Conservation (phyloP, 2,329 filamentous ascomycete species). For the Saccharata proteae region DNA sequence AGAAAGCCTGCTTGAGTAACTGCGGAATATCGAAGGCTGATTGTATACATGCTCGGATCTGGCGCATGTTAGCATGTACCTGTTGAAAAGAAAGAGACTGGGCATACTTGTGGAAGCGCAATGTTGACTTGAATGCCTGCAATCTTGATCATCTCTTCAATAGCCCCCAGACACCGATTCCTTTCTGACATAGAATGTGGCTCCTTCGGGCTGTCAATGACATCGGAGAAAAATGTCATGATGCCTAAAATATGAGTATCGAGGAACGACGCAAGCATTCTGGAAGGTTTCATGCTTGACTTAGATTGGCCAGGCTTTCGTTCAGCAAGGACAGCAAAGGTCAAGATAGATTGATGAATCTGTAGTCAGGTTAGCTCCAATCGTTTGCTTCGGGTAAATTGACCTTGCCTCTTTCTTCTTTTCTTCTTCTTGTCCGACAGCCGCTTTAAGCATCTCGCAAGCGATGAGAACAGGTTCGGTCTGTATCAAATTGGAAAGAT, state of each 20-base stretch:
- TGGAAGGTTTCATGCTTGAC: slow-evolving; percentile 34
- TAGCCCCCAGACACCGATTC: slow-evolving; percentile 63
- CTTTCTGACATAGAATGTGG: slow-evolving; percentile 55
- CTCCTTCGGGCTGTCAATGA: slow-evolving; percentile 56
- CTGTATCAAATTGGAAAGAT: slow-evolving; percentile 57
- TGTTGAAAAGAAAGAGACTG: background rate
- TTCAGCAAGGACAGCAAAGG: slow-evolving; percentile 37
- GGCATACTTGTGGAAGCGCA: slow-evolving; percentile 68
- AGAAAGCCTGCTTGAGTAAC: slow-evolving; percentile 68
- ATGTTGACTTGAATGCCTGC: slow-evolving; percentile 61
- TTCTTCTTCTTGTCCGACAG: slow-evolving; percentile 52
- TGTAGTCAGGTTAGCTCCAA: slow-evolving; percentile 10
- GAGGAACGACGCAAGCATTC: slow-evolving; percentile 61
- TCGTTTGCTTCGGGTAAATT: too few species aligned
- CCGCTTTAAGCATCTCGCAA: slow-evolving; percentile 69
- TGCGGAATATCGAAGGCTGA: slow-evolving; percentile 65
- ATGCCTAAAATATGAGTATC: slow-evolving; percentile 76
- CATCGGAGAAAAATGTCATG: slow-evolving; percentile 68
- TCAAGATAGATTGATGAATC: slow-evolving; percentile 38
- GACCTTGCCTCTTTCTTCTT: slow-evolving; percentile 46
- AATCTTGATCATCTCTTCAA: slow-evolving; percentile 76
- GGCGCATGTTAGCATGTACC: slow-evolving; percentile 14
- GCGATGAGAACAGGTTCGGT: slow-evolving; percentile 64
- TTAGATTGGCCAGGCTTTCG: slow-evolving; percentile 30
- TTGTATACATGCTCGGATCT: slow-evolving; percentile 87